Conservation (phyloP, 345 rosid genomes). For the Salix dunnii region DNA sequence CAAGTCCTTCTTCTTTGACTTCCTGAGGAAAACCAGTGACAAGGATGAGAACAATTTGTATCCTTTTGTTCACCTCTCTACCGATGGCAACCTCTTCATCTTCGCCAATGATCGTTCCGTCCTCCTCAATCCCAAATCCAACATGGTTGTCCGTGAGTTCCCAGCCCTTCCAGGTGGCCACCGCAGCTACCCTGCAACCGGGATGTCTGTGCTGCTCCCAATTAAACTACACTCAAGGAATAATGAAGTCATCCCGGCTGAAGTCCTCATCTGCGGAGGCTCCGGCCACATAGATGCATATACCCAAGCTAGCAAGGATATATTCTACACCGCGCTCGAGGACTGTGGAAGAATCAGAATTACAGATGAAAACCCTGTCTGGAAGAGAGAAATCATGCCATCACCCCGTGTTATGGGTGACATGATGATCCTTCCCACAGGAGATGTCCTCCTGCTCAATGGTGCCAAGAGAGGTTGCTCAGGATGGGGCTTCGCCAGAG, state of each 20-base stretch:
- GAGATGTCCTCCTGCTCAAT: slow-evolving; percentile 59
- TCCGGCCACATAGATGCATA: slow-evolving; percentile 40
- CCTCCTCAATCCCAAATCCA: slow-evolving; percentile 45
- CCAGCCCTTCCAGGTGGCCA: slow-evolving; percentile 70
- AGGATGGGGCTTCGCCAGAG: slow-evolving; percentile 63
- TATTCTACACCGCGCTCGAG: slow-evolving; percentile 37
- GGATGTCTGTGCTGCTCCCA: slow-evolving; percentile 59
- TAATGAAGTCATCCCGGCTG: slow-evolving; percentile 27
- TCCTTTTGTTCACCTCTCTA: slow-evolving; percentile 71
- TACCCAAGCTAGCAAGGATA: slow-evolving; percentile 21
- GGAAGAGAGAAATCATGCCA: slow-evolving; percentile 72
- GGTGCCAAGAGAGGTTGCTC: slow-evolving; percentile 71
- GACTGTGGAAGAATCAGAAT: slow-evolving; percentile 63
- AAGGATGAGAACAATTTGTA: slow-evolving; percentile 70
- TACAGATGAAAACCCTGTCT: slow-evolving; percentile 40
- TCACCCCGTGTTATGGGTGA: slow-evolving; percentile 72
- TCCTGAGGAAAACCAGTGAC: slow-evolving; percentile 51
- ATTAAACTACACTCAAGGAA: slow-evolving; percentile 31
- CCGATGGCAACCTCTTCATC: slow-evolving; percentile 77
- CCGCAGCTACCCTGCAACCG: slow-evolving; percentile 79
- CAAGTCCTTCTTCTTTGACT: slow-evolving; percentile 31
- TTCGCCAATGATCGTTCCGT: slow-evolving; percentile 77
- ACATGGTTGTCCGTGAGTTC: slow-evolving; percentile 51
- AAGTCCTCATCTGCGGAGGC: slow-evolving; percentile 65
- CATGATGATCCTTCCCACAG: slow-evolving; percentile 61